Conservation (phyloP, 75 land plant genomes). For the Adiantum capillusveneris region DNA sequence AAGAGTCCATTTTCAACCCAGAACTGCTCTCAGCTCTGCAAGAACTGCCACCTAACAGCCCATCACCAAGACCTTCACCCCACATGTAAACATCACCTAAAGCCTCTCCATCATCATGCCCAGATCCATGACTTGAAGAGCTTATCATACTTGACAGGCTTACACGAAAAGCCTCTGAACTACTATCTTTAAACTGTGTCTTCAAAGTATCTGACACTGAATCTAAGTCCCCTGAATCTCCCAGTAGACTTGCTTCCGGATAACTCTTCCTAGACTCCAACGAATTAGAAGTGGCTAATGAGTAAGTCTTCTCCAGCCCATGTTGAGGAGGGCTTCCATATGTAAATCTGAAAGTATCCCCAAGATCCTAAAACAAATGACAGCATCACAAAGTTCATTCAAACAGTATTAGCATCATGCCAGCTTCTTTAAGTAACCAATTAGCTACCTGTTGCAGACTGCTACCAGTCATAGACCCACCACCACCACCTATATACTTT, state of each 20-base stretch:
- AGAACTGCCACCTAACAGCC: conserved; percentile 59
- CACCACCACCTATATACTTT: not conserved
- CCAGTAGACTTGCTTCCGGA: conserved; percentile 6
- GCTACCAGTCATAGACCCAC: not conserved
- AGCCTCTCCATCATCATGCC: conserved; percentile 87
- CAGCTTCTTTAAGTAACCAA: no score
- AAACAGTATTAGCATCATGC: not conserved
- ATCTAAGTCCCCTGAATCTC: conserved; percentile 47
- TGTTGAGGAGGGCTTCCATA: conserved; percentile 65
- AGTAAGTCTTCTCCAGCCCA: conserved; percentile 52
- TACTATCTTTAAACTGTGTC: conserved; percentile 38
- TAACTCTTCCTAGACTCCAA: conserved; percentile 33
- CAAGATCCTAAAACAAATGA: conserved; percentile 39
- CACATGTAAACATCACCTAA: conserved; percentile 85
- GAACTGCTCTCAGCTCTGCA: conserved; percentile 36
- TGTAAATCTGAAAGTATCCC: conserved; percentile 43
- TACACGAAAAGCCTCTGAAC: conserved; percentile 58
- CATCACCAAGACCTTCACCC: conserved; percentile 85
- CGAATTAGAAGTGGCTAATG: conserved; percentile 51
- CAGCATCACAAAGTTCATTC: not conserved
- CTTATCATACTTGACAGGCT: conserved; percentile 85
- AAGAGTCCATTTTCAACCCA: conserved; percentile 55
- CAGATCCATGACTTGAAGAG: conserved; percentile 87
- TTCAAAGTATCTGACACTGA: conserved; percentile 49
- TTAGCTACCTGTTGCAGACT: not conserved